phyloP scores from a whole-genome alignment of 192 early-diverging fungal species.

The Coemansia sp. region DNA sequence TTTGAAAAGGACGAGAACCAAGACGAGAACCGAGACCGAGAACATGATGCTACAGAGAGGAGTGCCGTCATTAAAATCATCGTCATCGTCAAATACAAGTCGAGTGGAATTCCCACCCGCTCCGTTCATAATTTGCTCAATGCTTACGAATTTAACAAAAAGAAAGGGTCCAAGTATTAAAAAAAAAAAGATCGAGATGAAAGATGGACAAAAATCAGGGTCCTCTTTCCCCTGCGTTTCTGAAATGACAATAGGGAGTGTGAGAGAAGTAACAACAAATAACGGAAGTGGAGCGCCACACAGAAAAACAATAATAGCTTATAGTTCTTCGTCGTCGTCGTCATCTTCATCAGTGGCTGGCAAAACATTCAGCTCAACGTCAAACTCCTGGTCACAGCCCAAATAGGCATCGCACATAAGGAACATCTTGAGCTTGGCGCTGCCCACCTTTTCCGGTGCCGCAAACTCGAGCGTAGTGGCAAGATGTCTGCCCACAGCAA shows the following conservation, averaged over 20 bases:
- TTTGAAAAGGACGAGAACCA: slow-evolving; percentile 40
- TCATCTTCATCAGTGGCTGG: slow-evolving; percentile 36
- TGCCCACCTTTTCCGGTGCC: slow-evolving; percentile 67
- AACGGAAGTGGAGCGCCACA: background rate
- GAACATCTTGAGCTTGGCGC: slow-evolving; percentile 73
- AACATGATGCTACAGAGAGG: slow-evolving; percentile 40
- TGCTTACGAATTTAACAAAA: background rate
- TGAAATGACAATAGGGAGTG: background rate
- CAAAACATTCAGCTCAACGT: slow-evolving; percentile 62
- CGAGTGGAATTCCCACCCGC: slow-evolving; percentile 51
- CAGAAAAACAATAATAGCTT: background rate
- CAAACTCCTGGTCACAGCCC: slow-evolving; percentile 96
- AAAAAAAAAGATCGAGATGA: background rate
- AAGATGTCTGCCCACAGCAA: slow-evolving; percentile 65
- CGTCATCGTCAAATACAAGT: slow-evolving; percentile 46
- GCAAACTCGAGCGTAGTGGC: slow-evolving; percentile 81
- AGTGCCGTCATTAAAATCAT: slow-evolving; percentile 34
- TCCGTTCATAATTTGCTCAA: slow-evolving; percentile 31
- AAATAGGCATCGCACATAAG: slow-evolving; percentile 93
- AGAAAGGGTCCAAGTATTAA: background rate
- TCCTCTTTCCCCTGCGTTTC: background rate
- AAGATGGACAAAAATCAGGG: background rate
- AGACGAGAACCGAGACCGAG: slow-evolving; percentile 14
- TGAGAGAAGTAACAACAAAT: background rate
- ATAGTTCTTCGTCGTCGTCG: slow-evolving; percentile 37